Evolutionary conservation across 495 filamentous ascomycete species (phyloP).

Genomic region (Ramalina intermedia): DNA sequence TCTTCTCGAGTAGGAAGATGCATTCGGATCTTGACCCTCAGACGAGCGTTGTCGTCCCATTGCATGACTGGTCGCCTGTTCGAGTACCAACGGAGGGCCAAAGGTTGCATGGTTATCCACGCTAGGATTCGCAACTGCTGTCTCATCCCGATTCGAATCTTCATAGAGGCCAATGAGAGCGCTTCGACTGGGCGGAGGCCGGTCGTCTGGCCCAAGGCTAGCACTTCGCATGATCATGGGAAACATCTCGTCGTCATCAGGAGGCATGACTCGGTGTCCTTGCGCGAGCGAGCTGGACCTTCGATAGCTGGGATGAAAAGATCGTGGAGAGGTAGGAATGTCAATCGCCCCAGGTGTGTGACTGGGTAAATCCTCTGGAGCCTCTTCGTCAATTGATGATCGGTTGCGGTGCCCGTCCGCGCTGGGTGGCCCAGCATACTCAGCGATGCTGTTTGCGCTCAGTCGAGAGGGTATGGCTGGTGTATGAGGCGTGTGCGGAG

Average conservation of each 20-base stretch:
- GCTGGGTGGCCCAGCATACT: slow-evolving; percentile 37
- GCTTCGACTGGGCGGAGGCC: slow-evolving; percentile 43
- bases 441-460: slow-evolving; percentile 74
- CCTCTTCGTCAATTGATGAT: slow-evolving; percentile 2
- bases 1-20: slow-evolving; percentile 6
- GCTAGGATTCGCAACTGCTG: slow-evolving; percentile 8
- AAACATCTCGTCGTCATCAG: slow-evolving; percentile 47
- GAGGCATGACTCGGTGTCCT: slow-evolving; percentile 34
- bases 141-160: slow-evolving; percentile 5
- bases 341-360: slow-evolving; percentile 56
- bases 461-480: slow-evolving; percentile 86
- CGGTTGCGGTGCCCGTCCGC: not conserved
- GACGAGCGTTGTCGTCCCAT: slow-evolving; percentile 30
- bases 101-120: slow-evolving; percentile 19
- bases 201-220: slow-evolving; percentile 58
- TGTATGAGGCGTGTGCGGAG: slow-evolving; percentile 87
- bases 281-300: slow-evolving; percentile 71
- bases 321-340: slow-evolving; percentile 64
- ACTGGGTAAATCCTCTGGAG: slow-evolving; percentile 14
- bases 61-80: slow-evolving; percentile 23
- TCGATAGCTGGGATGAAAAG: slow-evolving; percentile 43
- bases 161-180: slow-evolving; percentile 35
- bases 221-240: slow-evolving; percentile 58
- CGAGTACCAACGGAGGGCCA: slow-evolving; percentile 31
- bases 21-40: slow-evolving; percentile 21